Evolutionary conservation across 495 filamentous ascomycete species (phyloP), one percentile per base, ranked within the genome.

Genomic region (Penicillium pancosmium): DNA sequence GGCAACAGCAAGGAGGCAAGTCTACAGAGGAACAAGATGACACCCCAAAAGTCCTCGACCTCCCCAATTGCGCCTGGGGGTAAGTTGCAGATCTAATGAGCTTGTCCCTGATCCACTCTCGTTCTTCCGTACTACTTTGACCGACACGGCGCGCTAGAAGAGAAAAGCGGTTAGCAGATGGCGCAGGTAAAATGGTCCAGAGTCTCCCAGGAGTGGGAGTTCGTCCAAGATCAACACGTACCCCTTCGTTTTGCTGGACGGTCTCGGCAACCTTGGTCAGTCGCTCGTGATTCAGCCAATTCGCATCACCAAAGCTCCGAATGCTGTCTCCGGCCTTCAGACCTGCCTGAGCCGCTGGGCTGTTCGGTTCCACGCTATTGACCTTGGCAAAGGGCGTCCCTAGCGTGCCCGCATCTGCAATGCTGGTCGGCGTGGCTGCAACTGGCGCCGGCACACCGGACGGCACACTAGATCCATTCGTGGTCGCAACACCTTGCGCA

Each of bases 31-130:
- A 60, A 95, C 72, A 36, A 96, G 80, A 80, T 95, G 91, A 70
- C 93, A 98, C 34, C 93, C 93, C 57, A 98, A 74, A 63, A 93
- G 69, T 5, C 93, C 93, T 65, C 90, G 82, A 9, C 93, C 93
- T 48, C 93, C 93, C 93, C 93, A 98, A 67, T 90, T 78, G 43
- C 82, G 81, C 56, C 85, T 80, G 43, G 93, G 93, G 52, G 77
- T 88, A 57, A 98, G 71, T 52, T 84, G 85, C 55, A 96, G 68
- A 19, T 85, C 76, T 51, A 93, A 66, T 52, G 91, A 87, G 54
- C 70, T 67, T 35, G 68, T 59, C n/a, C 69, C 64, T 57, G 73
- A 59, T 64, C 64, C 40, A 66, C 71, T 43, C 60, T 81, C 64
- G 55, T 68, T 71, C 52, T 72, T 78, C 36, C 90, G 77, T 9